Conservation (phyloP, 2,329 filamentous ascomycete genomes). For the Calycina herbarum region DNA sequence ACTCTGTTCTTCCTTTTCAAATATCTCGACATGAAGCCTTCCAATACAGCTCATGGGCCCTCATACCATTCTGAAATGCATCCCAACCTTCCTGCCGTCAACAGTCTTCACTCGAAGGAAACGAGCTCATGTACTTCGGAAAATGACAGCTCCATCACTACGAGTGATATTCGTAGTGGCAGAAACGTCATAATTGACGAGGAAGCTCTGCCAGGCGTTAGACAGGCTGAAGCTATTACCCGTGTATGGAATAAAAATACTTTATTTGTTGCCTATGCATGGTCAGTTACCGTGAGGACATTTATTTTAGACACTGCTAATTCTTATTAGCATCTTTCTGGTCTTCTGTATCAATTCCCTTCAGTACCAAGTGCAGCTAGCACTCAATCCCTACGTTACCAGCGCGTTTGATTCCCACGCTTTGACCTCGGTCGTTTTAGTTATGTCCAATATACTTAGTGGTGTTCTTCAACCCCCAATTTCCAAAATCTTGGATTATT, state of each 20-base stretch:
- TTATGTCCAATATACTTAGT: neutral
- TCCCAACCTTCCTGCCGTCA: neutral
- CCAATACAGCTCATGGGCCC: neutral
- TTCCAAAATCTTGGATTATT: conserved; percentile 11
- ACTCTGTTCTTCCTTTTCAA: neutral
- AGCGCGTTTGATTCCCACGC: conserved; percentile 5
- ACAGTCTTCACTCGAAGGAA: neutral
- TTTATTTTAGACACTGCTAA: neutral
- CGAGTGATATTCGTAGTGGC: neutral
- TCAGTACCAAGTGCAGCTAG: neutral
- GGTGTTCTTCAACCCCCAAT: neutral
- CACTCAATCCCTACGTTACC: conserved; percentile 5
- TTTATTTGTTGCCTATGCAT: conserved; percentile 46
- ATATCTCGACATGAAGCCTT: neutral
- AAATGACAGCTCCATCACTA: neutral
- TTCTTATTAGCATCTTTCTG: conserved; percentile 25
- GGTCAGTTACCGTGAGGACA: conserved; percentile 1
- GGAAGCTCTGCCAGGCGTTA: conserved; percentile 42
- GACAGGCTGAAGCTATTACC: conserved; percentile 53
- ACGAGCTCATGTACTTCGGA: neutral
- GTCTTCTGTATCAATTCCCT: conserved; percentile 5
- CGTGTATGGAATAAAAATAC: conserved; percentile 51
- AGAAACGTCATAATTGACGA: neutral
- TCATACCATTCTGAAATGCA: neutral
- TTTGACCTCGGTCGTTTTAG: neutral